Conservation (phyloP, 192 early-diverging fungal species). For the Backusella parvicylindrica region DNA sequence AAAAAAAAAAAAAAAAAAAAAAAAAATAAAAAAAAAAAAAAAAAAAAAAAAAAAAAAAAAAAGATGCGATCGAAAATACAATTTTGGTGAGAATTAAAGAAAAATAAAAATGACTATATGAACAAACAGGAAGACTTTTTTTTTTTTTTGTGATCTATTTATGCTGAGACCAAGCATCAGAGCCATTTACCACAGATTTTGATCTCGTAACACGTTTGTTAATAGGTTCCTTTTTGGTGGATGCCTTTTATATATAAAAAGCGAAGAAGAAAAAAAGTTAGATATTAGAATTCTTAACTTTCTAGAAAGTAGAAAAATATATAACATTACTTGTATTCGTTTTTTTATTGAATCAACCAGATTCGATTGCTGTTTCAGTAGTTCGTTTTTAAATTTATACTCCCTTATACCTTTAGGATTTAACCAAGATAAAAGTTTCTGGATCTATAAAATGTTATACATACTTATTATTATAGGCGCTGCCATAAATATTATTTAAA, state of each 20-base stretch:
- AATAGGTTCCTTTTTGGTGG: not conserved
- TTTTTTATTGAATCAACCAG: constrained; percentile 50
- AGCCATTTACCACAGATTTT: not conserved
- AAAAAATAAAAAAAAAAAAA: not conserved
- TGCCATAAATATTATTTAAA: not conserved
- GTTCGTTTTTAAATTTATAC: constrained; percentile 50
- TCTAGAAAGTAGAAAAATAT: not conserved
- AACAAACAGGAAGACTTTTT: not conserved
- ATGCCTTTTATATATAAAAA: not conserved
- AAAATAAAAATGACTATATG: not conserved
- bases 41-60: not conserved
- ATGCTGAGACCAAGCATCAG: not conserved
- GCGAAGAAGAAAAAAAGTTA: not conserved
- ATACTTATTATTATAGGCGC: not conserved
- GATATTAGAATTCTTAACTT: not conserved
- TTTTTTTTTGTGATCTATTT: not conserved
- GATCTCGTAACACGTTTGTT: constrained; percentile 2
- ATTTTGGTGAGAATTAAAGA: not conserved
- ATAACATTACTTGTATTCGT: constrained; percentile 40
- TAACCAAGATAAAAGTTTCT: constrained; percentile 66
- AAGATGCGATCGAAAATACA: not conserved
- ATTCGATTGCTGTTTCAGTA: constrained; percentile 43
- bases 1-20: no score
- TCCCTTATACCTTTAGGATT: constrained; percentile 76
- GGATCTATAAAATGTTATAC: constrained; percentile 45